Evolutionary conservation across 1,284 basidiomycete genomes (phyloP), one percentile per base, ranked within the genome.

Genomic region (Wolfiporia cocos): DNA sequence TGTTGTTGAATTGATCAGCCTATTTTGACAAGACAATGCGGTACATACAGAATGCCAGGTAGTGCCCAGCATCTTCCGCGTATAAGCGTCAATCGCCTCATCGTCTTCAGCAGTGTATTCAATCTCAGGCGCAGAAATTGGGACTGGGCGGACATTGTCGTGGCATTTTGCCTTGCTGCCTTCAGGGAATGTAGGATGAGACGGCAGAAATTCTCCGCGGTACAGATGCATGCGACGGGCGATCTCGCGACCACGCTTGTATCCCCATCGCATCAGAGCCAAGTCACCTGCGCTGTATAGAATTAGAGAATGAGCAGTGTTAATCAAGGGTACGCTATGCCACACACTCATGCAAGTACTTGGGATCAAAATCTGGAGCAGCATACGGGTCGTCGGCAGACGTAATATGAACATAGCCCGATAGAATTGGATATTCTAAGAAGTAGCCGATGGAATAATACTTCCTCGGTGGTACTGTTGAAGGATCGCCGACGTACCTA

Each of bases 51-150:
- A 37, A 39, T 60, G 58, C 58, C 55, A 60, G 2, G 53, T 47
- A 9, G 56, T 56, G 3, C 34, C 46, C 10, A 58, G 55, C 12
- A 38, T 31, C 37, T 44, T 40, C 68, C 53, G 49, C 47, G 78
- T 63, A 70, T 76, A 81, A 38, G 78, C 70, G 49, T 82, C 80
- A 43, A 83, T 76, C 9, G 75, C 78, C 53, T 71, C 61, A 53
- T 83, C 78, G 53, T 83, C 80, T 24, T 81, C 79, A 37, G 67
- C 63, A 18, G 67, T 69, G 59, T 80, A 81, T 56, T 70, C 67
- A 57, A 82, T 72, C 41, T 78, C 71, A 1, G 54, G 53, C 1
- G 43, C 50, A 6, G 37, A 34, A 3, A 54, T 37, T 1, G 45
- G 34, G n/a, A 56, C 48, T 1, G 56, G 54, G 5, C 36, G 39